Evolutionary conservation across 371 early-diverging fungal species (phyloP).

Genomic region (Basidiobolus meristosporus): DNA sequence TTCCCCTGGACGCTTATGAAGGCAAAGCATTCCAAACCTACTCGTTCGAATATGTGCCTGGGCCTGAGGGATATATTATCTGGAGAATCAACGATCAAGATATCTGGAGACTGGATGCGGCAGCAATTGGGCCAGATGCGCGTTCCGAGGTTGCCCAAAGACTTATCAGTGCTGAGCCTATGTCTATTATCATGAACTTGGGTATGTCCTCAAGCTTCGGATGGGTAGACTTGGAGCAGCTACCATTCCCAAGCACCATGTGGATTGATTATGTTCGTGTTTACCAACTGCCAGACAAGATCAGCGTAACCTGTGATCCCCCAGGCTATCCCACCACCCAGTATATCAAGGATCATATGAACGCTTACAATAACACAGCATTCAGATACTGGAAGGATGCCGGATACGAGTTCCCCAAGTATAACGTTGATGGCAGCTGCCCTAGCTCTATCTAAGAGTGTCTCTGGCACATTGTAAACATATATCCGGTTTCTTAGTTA

Average conservation of each 20-base stretch:
- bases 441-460: too few species aligned
- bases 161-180: slow-evolving; percentile 4
- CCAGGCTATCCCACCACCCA: slow-evolving; percentile 20
- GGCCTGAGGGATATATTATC: slow-evolving; percentile 2
- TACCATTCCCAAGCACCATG: slow-evolving; percentile 24
- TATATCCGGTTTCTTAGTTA: too few species aligned
- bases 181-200: slow-evolving; percentile 19
- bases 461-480: too few species aligned
- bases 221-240: slow-evolving; percentile 9
- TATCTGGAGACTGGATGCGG: slow-evolving; percentile 2
- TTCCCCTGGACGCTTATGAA: background rate
- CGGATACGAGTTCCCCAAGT: slow-evolving; percentile 7
- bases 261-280: slow-evolving; percentile 23
- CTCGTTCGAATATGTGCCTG: slow-evolving; percentile 3
- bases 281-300: slow-evolving; percentile 25
- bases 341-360: slow-evolving; percentile 15
- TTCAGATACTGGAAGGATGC: slow-evolving; percentile 6
- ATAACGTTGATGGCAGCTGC: too few species aligned
- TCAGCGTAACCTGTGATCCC: slow-evolving; percentile 25
- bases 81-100: slow-evolving; percentile 2
- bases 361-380: slow-evolving; percentile 7
- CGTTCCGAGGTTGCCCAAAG: slow-evolving; percentile 1
- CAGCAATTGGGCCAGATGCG: slow-evolving; percentile 2
- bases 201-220: slow-evolving; percentile 19
- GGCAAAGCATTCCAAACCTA: slow-evolving; percentile 1